Base-by-base conservation (phyloP, 257 asterid species). In the Datura wrightii region DNA sequence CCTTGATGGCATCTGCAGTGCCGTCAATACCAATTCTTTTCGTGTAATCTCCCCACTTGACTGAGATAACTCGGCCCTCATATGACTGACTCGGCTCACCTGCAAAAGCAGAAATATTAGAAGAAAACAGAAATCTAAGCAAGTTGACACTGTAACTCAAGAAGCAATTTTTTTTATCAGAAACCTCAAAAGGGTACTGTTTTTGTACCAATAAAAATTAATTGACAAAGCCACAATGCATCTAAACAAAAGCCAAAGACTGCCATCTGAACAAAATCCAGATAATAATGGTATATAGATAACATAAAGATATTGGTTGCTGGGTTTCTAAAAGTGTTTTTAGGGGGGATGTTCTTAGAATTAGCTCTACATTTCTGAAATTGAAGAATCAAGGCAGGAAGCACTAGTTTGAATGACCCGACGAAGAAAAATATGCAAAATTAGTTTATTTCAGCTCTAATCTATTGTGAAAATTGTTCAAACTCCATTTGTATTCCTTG, bases 21-120 rank as follows among this genome's bases (percentile, higher is more conserved):
- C 94, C 98, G 86, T 94, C 98, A 19, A 96, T 92, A 54, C 98
- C 98, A 52, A 96, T 91, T 84, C 94, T 89, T 90, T 91, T 94
- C 7, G 91, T 86, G 82, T 90, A 93, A 41, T 90, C 97, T 19
- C 94, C 98, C 90, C 94, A 84, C 76, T 93, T 94, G 11, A 96
- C 93, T 0, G 94, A 91, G 82, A 96, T 94, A 46, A 96, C 98
- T 90, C 97, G 88, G 19, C 99, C 98, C 31, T 89, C 92, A 58
- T 85, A 92, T 3, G 92, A 90, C 60, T 90, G 89, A 24, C 91
- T 90, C 60, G 91, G 95, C 46, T 92, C 96, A 74, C 93, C 99
- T 96, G 92, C 86, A 80, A 60, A 31, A 1, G 41, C 58, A 53
- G 11, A 78, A 78, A 78, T 52, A 69, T 67, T 37, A 39, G 78